Base-by-base conservation (phyloP, 441 rosid species). In the Bruguiera hainesii region DNA sequence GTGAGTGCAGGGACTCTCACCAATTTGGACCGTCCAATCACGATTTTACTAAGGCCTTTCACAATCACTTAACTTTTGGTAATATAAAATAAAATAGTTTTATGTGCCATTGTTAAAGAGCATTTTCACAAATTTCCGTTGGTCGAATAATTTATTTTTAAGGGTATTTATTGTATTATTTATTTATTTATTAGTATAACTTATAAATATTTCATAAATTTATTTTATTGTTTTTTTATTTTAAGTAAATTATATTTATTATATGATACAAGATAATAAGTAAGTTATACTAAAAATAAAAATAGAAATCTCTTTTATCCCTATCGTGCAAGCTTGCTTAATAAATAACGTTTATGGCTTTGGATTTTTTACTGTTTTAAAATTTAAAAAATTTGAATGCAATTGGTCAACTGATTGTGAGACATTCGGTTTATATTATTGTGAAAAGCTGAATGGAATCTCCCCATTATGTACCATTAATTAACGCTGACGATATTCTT, bases 1-100 rank as follows among this genome's bases (percentile, higher is more conserved):
- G 18, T 13, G 48, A 13, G 18, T 42, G 16, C 48, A 13, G 48
- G 3, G 13, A 0, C 48, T 42, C 16, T 42, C 16, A 3, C 48
- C 58, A 15, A 55, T 55, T 29, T 55, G 58, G 30, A 26, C 30
- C 58, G 58, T 55, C 28, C 58, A 55, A 23, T 55, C 48, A 42
- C 13, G 16, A 13, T 3, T 42, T 42, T 3, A 42, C 15, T 42
- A 13, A 2, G 18, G 16, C 48, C 48, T 42, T 37, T 10, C 46
- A 2, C 46, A 4, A 42, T 0, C 48, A 3, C 3, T 42, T 42
- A 42, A 42, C 18, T 42, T 42, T 42, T 42, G 15, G 15, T 9
- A 37, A 10, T 11, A 42, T 21, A 21, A 52, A 52, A 23, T 21
- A 7, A 53, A 53, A 3, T 9, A 53, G 3, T 10, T 13, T 23